Evolutionary conservation across 306 rosid species (phyloP), one percentile per base, ranked within the genome.

Genomic region (Phaseolus lunatus): DNA sequence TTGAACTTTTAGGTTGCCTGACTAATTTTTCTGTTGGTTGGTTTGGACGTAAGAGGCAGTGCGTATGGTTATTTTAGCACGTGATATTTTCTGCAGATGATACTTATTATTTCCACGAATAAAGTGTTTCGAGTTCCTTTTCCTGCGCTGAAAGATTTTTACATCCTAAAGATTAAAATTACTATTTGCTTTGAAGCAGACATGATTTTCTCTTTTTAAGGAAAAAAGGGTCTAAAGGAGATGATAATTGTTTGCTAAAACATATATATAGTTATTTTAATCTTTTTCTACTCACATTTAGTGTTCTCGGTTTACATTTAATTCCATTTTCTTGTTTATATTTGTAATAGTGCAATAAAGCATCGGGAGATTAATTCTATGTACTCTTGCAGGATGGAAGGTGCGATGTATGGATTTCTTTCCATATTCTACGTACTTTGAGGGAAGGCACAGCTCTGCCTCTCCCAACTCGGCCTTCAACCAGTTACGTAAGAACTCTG

Each of bases 371-470:
- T 68, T 29, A 23, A 53, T 33, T 73, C 12, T 70, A 3, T 39
- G 43, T 35, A 19, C 45, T 20, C 47, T 72, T 86, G 84, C 86
- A 95, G 99, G 97, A 84, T 95, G 98, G 99, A 92, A 92, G 82
- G 83, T 73, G 57, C 89, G 87, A 8, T 95, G 99, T 80, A 84
- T 90, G 0, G 92, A 87, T 84, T 91, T 67, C 83, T 95, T 91
- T 75, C 93, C 94, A 37, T 92, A 85, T 86, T 90, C 98, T 44
- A 87, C 90, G 2, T 91, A 86, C 83, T 92, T 95, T 14, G 91
- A 81, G 78, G 97, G 98, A 5, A 78, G 80, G 5, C 64, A 24
- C 63, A 89, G 97, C 90, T 91, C 99, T 81, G 97, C 90, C 62
- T 81, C 80, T 84, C 87, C 91, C 20, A 90, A 85, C 70, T 84